These are phyloP conservation scores for Vitis rotundifolia DNA, from an alignment of 164 flowering plant genomes.

Conservation along the genomic window DNA sequence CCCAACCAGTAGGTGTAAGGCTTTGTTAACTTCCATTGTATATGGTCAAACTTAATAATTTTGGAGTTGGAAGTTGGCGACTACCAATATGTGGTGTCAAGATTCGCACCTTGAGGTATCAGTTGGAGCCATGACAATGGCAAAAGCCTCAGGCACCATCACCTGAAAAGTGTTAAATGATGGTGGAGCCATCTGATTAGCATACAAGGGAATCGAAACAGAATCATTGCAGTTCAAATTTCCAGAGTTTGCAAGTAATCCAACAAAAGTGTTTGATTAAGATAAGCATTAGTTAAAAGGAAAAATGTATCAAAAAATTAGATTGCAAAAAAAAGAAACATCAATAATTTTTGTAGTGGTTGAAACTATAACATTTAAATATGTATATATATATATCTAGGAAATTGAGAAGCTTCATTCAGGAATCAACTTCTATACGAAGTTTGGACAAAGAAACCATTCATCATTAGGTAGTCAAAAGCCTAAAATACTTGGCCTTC, in stretches of 20 bases:
- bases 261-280: not conserved
- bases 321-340: too few species aligned
- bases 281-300: not conserved
- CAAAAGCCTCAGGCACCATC: constrained; percentile 86
- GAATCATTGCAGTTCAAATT: not conserved
- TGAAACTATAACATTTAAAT: too few species aligned
- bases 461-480: too few species aligned
- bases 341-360: too few species aligned
- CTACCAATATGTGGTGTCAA: too few species aligned
- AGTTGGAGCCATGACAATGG: constrained; percentile 87
- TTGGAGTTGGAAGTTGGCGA: not conserved
- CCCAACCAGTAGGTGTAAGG: not conserved
- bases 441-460: too few species aligned
- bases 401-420: too few species aligned
- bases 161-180: constrained; percentile 34
- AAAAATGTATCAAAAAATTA: too few species aligned
- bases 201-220: not conserved
- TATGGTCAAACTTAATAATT: not conserved
- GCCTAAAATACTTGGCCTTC: too few species aligned
- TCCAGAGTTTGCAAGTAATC: not conserved
- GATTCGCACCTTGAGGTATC: constrained; percentile 56
- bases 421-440: too few species aligned
- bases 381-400: too few species aligned
- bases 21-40: not conserved
- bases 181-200: not conserved